Base-by-base conservation (phyloP, 176 grass and related monocot species). In the Triticum aestivum region DNA sequence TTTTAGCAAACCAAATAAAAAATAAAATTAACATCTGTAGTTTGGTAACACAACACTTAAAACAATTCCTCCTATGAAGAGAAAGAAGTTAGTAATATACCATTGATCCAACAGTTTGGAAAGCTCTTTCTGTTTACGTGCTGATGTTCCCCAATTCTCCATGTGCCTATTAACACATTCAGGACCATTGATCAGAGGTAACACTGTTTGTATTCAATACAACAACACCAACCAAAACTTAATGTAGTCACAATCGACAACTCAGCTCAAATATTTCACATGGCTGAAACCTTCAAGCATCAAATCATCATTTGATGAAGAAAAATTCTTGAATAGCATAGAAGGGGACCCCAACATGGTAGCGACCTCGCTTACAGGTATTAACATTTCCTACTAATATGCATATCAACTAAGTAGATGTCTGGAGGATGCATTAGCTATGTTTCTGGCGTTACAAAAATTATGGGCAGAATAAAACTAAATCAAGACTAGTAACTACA, bases 81-180 rank as follows among this genome's bases (percentile, higher is more conserved):
- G 75, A 70, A 58, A 47, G 29, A 9, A 49, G 82, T 75, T 34
- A 70, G 82, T 72, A 34, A 73, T 37, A 86, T 98, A 98, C 96
- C 93, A 98, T 90, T 95, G 88, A 61, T 98, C 93, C 91, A 98
- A 86, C 96, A 98, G 88, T 95, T 98, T 89, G 83, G 81, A 73
- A 84, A 98, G 91, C 65, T 98, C 87, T 80, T 66, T 90, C 87
- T 94, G 88, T 87, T 92, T 98, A 63, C 73, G 79, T 37, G 76
- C 45, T 91, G 93, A 95, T 85, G 91, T 98, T 86, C 96, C 93
- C 93, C 93, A 98, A 62, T 30, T 95, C 82, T 91, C 82, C 96
- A 98, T 94, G 59, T 94, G 91, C 86, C 93, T 98, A 78, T 47
- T 64, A 88, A 88, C 41, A 87, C 44, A 78, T 72, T 73, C 37